Base-by-base conservation (phyloP, 345 rosid genomes). In the Turnera subulata region DNA sequence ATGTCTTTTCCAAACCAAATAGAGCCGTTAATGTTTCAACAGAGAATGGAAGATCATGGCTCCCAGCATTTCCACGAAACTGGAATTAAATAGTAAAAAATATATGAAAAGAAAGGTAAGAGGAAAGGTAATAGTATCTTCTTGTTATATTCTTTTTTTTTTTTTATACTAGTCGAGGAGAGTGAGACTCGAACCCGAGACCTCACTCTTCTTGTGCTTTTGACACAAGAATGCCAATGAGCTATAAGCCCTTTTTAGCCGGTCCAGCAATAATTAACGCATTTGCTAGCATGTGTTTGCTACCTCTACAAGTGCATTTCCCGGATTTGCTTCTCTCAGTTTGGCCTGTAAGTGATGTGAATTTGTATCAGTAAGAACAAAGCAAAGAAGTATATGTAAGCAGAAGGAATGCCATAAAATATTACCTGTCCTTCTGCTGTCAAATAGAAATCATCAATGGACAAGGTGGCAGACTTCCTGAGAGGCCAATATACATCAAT, bases 61-160 rank as follows among this genome's bases (percentile, higher is more conserved):
- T 92, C 67, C 98, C 98, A 59, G 98, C 87, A 72, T 92, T 92
- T 64, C 98, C 93, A 32, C 98, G 95, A 37, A 77, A 72, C 98
- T 92, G 73, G 25, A 38, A 52, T 23, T 17, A 65, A 47, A 52
- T 19, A 53, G 33, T 51, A 29, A 40, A 37, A 16, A 13, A 50
- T 40, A 21, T 12, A 17, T 14, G 20, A 52, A 57, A 37, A 56
- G 5, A 21, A 17, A 6, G 20, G 7, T 29, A n/a, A 53, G 66
- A 50, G 22, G n/a, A n/a, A n/a, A n/a, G n/a, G n/a, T n/a, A 11
- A 23, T n/a, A 25, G 10, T 19, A 1, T 44, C 39, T 44, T 29
- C 35, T 29, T 3, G 35, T 8, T 8, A 29, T 29, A 29, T 29
- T 29, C 4, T 3, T 8, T 29, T 29, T 29, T 4, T 29, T 29